These are phyloP conservation scores for Tuber magnatum DNA, from an alignment of 495 filamentous ascomycete genomes.

Conservation along the genomic window DNA sequence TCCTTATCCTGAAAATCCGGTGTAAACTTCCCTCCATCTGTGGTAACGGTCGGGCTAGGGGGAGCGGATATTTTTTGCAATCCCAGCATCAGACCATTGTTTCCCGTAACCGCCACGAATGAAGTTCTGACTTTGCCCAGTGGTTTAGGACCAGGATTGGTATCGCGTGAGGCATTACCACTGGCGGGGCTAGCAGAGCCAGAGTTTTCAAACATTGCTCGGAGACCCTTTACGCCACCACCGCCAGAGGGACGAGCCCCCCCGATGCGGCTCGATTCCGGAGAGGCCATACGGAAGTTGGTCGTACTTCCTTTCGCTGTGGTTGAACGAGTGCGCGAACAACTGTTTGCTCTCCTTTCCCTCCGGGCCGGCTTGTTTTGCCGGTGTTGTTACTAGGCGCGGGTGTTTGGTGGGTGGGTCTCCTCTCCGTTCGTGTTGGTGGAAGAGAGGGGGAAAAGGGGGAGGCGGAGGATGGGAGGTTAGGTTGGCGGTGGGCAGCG, in stretches of 20 bases:
- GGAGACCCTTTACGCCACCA: slow-evolving; percentile 37
- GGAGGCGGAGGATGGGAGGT: background rate
- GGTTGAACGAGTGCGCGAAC: background rate
- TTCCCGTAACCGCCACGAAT: slow-evolving; percentile 37
- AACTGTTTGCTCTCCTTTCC: background rate
- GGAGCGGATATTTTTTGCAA: slow-evolving; percentile 29
- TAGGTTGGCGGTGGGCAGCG: background rate
- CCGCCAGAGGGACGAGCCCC: slow-evolving; percentile 29
- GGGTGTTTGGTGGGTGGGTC: background rate
- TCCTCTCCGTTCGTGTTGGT: background rate
- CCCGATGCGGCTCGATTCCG: slow-evolving; percentile 26
- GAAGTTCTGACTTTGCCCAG: slow-evolving; percentile 33
- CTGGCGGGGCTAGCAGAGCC: slow-evolving; percentile 21
- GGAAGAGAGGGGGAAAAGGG: background rate
- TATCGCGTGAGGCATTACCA: slow-evolving; percentile 23
- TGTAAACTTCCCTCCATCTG: slow-evolving; percentile 19
- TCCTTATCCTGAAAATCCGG: slow-evolving; percentile 17
- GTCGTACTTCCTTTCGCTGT: background rate
- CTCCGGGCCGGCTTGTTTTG: background rate
- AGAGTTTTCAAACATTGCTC: slow-evolving; percentile 41
- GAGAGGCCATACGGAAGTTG: slow-evolving; percentile 24
- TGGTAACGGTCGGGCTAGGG: slow-evolving; percentile 13
- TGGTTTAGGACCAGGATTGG: slow-evolving; percentile 33
- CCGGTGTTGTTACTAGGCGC: background rate
- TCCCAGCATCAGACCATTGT: slow-evolving; percentile 23